Evolutionary conservation across 2,329 filamentous ascomycete genomes (phyloP).

Genomic region (Claviceps pazoutovae): DNA sequence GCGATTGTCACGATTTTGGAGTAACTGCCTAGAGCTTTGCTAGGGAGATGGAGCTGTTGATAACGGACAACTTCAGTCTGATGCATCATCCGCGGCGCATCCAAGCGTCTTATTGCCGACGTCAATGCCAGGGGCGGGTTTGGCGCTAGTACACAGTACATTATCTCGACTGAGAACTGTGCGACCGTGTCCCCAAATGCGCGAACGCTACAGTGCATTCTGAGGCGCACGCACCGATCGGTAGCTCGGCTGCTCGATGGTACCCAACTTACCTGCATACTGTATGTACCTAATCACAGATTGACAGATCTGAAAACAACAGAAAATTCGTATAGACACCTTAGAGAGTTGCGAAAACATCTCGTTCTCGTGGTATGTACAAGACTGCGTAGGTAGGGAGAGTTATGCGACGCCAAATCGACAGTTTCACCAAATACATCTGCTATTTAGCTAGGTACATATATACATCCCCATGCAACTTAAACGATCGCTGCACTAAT

Average conservation of each 20-base stretch:
- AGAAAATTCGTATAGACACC: no score
- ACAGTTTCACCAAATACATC: neutral
- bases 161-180: neutral
- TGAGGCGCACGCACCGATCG: neutral
- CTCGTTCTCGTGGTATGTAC: no score
- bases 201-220: neutral
- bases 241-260: neutral
- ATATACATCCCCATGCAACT: neutral
- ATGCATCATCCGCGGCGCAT: neutral
- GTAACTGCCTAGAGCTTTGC: neutral
- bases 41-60: neutral
- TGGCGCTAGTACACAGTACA: neutral
- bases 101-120: neutral
- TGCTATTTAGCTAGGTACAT: neutral
- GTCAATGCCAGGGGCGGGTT: neutral
- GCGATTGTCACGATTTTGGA: neutral
- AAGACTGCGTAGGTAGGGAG: no score
- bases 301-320: no score
- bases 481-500: conserved; percentile 14
- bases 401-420: neutral
- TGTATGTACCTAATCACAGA: neutral
- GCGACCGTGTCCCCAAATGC: no score
- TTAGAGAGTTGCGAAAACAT: no score
- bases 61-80: neutral
- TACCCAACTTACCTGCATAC: neutral